Base-by-base conservation (phyloP, 306 rosid species). In the Gillenia trifoliata region DNA sequence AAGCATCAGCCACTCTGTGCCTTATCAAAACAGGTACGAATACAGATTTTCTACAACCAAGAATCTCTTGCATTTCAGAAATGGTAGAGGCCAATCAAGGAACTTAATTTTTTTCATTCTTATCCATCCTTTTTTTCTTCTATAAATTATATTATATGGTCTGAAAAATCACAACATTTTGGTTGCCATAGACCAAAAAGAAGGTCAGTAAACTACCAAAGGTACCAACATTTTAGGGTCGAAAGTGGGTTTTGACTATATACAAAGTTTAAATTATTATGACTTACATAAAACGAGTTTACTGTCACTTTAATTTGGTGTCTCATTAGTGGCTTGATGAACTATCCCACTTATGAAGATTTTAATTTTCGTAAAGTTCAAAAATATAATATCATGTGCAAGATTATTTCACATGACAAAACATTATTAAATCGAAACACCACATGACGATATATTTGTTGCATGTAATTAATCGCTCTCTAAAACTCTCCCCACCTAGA, bases 21-120 rank as follows among this genome's bases (percentile, higher is more conserved):
- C 66, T 71, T 16, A 57, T 38, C 75, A 56, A 25, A 56, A 71
- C 66, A 38, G 75, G 55, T 10, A 36, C 52, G 8, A 47, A 47
- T 47, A 5, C 52, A 47, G 52, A 47, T 47, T 47, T 16, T 47
- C 20, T 47, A 47, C 6, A 47, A n/a, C 23, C 49, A 56, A 38
- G 75, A 71, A 36, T 36, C 36, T 70, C 49, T 71, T 36, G 75
- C 17, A 31, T 23, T 25, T 71, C 56, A 34, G 34, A 22, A 36
- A 23, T 71, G 3, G 30, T n/a, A 20, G 19, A n/a, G n/a, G 49
- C 29, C 74, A 70, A 56, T 68, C 61, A 47, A 68, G 28, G 40
- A 68, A 68, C 26, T 29, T 29, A 13, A n/a, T n/a, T n/a, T n/a
- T 16, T 49, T n/a, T 28, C 5, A 4, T 29, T 52, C 38, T 68